Conservation (phyloP, 1,139 yeast species). For the Kurtzmaniella natalensis region DNA sequence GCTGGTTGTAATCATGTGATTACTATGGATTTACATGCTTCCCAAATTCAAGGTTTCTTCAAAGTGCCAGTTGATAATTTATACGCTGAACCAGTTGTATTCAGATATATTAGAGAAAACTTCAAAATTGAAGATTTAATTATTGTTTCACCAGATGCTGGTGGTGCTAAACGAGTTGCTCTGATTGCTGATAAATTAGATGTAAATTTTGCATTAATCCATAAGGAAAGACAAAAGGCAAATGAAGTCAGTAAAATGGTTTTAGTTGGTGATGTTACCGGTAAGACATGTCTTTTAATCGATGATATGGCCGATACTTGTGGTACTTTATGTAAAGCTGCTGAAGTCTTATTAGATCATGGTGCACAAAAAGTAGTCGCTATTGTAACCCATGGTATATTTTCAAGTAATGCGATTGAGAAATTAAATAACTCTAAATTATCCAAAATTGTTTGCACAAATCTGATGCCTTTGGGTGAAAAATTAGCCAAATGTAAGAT, state of each 20-base stretch:
- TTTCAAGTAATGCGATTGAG: conserved; percentile 82
- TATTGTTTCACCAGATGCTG: conserved; percentile 96
- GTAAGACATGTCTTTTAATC: conserved; percentile 82
- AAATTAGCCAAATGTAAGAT: conserved; percentile 68
- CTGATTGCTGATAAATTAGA: conserved; percentile 90
- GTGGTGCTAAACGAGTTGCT: conserved; percentile 98
- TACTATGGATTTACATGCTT: conserved; percentile 96
- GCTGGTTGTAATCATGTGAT: conserved; percentile 97
- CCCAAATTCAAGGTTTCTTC: conserved; percentile 96
- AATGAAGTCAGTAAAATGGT: conserved; percentile 95
- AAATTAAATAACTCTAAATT: conserved; percentile 77
- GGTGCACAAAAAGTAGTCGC: conserved; percentile 86
- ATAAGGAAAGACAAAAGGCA: conserved; percentile 93
- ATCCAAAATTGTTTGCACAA: conserved; percentile 84
- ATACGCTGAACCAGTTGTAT: conserved; percentile 93
- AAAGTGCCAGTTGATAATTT: conserved; percentile 94
- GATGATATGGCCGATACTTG: conserved; percentile 99
- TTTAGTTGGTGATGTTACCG: conserved; percentile 89
- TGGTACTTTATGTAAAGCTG: conserved; percentile 95
- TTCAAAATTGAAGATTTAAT: conserved; percentile 65
- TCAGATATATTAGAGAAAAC: conserved; percentile 77
- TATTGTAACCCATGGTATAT: conserved; percentile 91
- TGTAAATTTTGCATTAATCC: conserved; percentile 91
- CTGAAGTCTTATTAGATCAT: conserved; percentile 78
- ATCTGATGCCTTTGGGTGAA: conserved; percentile 88